These are phyloP conservation scores for Iberis amara DNA, from an alignment of 441 rosid genomes.

Conservation along the genomic window DNA sequence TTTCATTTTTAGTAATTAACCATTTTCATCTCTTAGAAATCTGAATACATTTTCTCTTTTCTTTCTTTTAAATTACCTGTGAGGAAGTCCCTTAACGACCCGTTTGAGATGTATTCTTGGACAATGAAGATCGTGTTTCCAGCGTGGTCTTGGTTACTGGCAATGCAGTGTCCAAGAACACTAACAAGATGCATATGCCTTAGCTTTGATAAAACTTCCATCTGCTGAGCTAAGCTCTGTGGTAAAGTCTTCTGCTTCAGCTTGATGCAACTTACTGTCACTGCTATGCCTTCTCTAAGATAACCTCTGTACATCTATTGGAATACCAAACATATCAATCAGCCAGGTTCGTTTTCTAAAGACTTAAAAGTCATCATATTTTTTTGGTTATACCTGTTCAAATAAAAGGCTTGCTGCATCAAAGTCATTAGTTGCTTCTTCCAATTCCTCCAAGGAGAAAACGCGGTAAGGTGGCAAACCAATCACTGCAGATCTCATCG, in stretches of 20 bases:
- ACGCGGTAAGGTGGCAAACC: conserved; percentile 67
- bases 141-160: conserved; percentile 55
- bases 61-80: conserved; percentile 39
- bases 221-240: conserved; percentile 57
- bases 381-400: conserved; percentile 49
- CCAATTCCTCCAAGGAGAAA: conserved; percentile 73
- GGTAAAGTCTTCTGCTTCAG: conserved; percentile 62
- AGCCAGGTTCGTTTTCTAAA: background rate
- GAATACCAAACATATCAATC: conserved; percentile 3
- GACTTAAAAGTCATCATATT: conserved; percentile 7
- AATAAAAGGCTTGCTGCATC: conserved; percentile 55
- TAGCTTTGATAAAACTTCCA: conserved; percentile 74
- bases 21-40: conserved; percentile 1
- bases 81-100: conserved; percentile 60
- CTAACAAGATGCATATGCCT: conserved; percentile 83
- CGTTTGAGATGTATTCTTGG: conserved; percentile 61
- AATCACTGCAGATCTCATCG: conserved; percentile 71
- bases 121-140: conserved; percentile 55
- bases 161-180: conserved; percentile 81
- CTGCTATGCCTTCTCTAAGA: conserved; percentile 60
- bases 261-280: conserved; percentile 61
- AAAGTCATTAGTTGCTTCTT: conserved; percentile 79
- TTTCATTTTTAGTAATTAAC: background rate
- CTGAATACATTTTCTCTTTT: background rate
- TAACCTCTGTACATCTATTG: conserved; percentile 64